phyloP scores from a whole-genome alignment of 2,329 filamentous ascomycete genomes.

The Neonectria coccinea region DNA sequence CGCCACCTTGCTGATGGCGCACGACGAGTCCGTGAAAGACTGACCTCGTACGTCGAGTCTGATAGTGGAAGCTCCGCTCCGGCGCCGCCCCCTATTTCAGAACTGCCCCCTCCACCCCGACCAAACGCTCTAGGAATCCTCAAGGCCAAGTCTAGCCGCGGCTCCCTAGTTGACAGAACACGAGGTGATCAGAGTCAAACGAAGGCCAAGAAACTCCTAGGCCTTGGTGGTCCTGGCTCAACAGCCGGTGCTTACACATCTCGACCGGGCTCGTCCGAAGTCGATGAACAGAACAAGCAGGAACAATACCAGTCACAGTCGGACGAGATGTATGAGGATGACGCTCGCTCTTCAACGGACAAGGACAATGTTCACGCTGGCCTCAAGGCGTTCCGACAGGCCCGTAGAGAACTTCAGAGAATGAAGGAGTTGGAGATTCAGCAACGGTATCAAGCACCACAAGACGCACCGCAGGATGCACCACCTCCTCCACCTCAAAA shows the following conservation, averaged over 20 bases:
- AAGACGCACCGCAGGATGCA: slow-evolving; percentile 1
- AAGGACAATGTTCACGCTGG: slow-evolving; percentile 62
- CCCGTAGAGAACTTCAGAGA: slow-evolving; percentile 66
- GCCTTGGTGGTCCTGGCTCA: slow-evolving; percentile 61
- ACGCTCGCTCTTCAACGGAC: slow-evolving; percentile 43
- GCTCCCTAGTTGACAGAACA: slow-evolving; percentile 68
- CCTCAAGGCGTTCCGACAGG: slow-evolving; percentile 68
- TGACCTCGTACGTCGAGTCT: slow-evolving; percentile 76
- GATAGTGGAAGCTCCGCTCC: slow-evolving; percentile 59
- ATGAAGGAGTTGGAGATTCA: slow-evolving; percentile 65
- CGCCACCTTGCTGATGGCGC: slow-evolving; percentile 78
- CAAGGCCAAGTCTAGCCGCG: slow-evolving; percentile 74
- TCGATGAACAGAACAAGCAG: slow-evolving; percentile 10
- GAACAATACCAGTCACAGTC: slow-evolving; percentile 24
- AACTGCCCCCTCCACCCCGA: slow-evolving; percentile 56
- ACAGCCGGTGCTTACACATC: slow-evolving; percentile 57
- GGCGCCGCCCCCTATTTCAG: slow-evolving; percentile 47
- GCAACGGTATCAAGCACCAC: slow-evolving; percentile 53
- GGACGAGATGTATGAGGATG: slow-evolving; percentile 40
- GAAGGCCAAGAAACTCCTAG: slow-evolving; percentile 73
- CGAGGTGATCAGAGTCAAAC: slow-evolving; percentile 56
- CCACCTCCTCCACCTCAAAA: slow-evolving; percentile 15
- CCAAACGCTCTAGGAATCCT: slow-evolving; percentile 73
- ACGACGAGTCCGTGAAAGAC: slow-evolving; percentile 77
- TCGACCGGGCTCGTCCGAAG: slow-evolving; percentile 48